Base-by-base conservation (phyloP, 2,329 filamentous ascomycete species). In the Penicillium sp. region DNA sequence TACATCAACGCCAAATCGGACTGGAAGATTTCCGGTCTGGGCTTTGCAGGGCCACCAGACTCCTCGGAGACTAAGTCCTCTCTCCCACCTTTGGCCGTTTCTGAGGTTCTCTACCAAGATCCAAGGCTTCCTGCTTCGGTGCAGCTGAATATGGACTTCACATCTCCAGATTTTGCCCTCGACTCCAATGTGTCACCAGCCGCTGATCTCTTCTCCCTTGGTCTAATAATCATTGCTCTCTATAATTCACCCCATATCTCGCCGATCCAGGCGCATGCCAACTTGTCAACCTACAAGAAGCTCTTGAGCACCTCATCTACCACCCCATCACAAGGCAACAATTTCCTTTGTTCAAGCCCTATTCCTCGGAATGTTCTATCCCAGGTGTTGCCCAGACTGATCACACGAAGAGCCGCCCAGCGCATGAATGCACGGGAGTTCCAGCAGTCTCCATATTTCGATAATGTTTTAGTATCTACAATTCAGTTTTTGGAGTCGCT, bases 1-100 rank as follows among this genome's bases (percentile, higher is more conserved):
- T 89, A 96, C 63, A 86, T 99, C 74, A 99, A 99, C 76, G 86
- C 90, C 41, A 99, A 99, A 85, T 96, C 91, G 48, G 95, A 99
- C 75, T 99, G 95, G 95, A 99, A 99, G 74, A 90, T 99, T 59
- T 93, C 92, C 66, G 95, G 93, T n/a, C 83, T 99, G 39, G 86
- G 90, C 0, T 99, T 97, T 73, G 91, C 90, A 71, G 90, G 90
- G 46, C 90, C 92, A 14, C 86, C 90, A 48, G 90, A 92, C 65
- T 84, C 85, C 66, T 90, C 90, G 21, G 87, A 86, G 27, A 87
- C 89, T 63, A 82, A 88, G 46, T 90, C 90, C 3, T 89, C 90
- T 4, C 86, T 96, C 48, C 83, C 88, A 43, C 89, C 91, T 10
- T 88, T 98, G 64, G 90, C 86, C 62, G 82, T 98, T 21, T 88